Percentiles rank a stretch among this genome's conserved stretches.
Conservation (phyloP, 2,329 filamentous ascomycete species). For the Penicillium sp. region DNA sequence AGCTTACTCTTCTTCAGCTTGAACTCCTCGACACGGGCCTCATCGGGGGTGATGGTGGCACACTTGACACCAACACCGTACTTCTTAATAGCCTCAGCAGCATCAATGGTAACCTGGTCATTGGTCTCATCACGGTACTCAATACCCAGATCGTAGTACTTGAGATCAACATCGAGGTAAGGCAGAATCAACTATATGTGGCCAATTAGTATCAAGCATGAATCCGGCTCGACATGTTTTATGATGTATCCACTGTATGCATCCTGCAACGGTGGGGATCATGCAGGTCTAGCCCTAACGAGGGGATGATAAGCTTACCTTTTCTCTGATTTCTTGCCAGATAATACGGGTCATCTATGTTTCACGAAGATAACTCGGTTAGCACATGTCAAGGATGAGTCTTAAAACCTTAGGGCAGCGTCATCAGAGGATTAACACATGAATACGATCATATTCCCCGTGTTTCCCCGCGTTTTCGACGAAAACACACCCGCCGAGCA, state of each 20-base stretch:
- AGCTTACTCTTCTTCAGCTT: conserved; percentile 91
- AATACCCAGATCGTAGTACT: conserved; percentile 94
- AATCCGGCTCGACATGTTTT: background rate
- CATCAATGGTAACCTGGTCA: conserved; percentile 92
- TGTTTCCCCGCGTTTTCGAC: conserved; percentile 34
- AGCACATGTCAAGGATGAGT: conserved; percentile 16
- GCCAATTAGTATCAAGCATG: conserved; percentile 14
- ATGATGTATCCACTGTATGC: conserved; percentile 16
- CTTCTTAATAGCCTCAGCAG: conserved; percentile 97
- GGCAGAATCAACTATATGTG: conserved; percentile 73
- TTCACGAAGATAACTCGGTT: conserved; percentile 14
- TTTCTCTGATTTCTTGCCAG: conserved; percentile 99
- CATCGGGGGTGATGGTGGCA: conserved; percentile 97
- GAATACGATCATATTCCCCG: conserved; percentile 21
- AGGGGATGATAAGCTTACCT: conserved; percentile 47
- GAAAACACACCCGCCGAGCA: conserved; percentile 24
- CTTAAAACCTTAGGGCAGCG: background rate
- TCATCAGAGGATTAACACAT: conserved; percentile 22
- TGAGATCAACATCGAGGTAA: conserved; percentile 95
- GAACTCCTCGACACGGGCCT: conserved; percentile 95
- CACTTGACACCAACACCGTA: conserved; percentile 99
- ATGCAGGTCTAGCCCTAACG: conserved; percentile 15
- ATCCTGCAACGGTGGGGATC: conserved; percentile 13
- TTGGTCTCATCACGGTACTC: conserved; percentile 94
- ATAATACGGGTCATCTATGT: conserved; percentile 93